A percentile compares a stretch with the other conserved stretches of the same genome.
Evolutionary conservation across 2,329 filamentous ascomycete species (phyloP).

Genomic region (Colletotrichum gigasporum): DNA sequence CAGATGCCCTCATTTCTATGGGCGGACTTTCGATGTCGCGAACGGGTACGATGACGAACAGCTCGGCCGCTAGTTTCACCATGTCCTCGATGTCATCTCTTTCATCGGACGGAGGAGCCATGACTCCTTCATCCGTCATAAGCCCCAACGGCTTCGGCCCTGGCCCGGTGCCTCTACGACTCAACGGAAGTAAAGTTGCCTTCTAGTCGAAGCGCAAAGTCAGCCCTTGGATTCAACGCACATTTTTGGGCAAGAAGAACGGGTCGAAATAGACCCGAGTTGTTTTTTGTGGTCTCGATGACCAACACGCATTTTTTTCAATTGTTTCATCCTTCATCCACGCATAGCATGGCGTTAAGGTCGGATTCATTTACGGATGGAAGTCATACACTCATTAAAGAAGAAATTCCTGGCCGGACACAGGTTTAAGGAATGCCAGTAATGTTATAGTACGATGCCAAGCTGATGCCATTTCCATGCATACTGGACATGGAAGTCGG

Average conservation of each 20-base stretch:
- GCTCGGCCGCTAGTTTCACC: slow-evolving; percentile 34
- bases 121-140: slow-evolving; percentile 42
- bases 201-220: slow-evolving; percentile 41
- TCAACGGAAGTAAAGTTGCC: slow-evolving; percentile 50
- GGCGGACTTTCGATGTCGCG: slow-evolving; percentile 67
- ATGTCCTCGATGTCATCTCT: slow-evolving; percentile 49
- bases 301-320: slow-evolving; percentile 16
- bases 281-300: slow-evolving; percentile 6
- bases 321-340: slow-evolving; percentile 12
- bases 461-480: slow-evolving; percentile 20
- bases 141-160: slow-evolving; percentile 40
- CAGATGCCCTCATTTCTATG: slow-evolving; percentile 65
- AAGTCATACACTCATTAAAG: slow-evolving; percentile 28
- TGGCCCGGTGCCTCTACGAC: slow-evolving; percentile 38
- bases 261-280: background rate
- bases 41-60: slow-evolving; percentile 55
- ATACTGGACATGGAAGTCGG: slow-evolving; percentile 9
- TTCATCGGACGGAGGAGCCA: slow-evolving; percentile 48
- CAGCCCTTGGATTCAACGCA: slow-evolving; percentile 29
- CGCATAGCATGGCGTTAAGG: slow-evolving; percentile 32
- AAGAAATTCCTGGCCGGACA: slow-evolving; percentile 5
- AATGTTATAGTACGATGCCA: slow-evolving; percentile 26
- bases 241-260: slow-evolving; percentile 16
- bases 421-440: slow-evolving; percentile 15
- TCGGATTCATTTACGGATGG: slow-evolving; percentile 19